Conservation (phyloP, 2,329 filamentous ascomycete species). For the Fusarium veterinarium region DNA sequence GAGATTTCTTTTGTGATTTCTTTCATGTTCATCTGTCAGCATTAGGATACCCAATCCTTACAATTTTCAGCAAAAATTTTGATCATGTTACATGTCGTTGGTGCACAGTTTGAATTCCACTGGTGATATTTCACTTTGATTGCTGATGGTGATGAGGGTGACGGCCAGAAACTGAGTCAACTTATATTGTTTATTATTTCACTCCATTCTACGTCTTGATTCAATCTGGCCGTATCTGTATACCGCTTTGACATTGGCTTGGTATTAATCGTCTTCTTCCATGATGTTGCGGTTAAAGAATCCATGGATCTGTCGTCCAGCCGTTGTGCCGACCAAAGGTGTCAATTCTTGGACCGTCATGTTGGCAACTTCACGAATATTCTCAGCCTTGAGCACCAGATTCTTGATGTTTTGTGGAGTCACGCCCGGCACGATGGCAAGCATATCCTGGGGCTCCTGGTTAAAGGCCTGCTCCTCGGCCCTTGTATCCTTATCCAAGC, state of each 20-base stretch:
- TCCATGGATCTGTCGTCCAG: conserved; percentile 77
- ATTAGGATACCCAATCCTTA: conserved; percentile 47
- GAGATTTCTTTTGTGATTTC: conserved; percentile 25
- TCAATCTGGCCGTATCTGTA: too few relatives aligned
- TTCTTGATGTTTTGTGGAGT: conserved; percentile 81
- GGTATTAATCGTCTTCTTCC: conserved; percentile 55
- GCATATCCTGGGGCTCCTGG: conserved; percentile 89
- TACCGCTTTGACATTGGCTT: not conserved
- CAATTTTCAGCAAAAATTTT: conserved; percentile 1
- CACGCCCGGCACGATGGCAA: conserved; percentile 85
- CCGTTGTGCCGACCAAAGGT: conserved; percentile 80
- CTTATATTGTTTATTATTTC: not conserved
- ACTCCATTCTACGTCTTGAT: not conserved
- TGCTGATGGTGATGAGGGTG: not conserved
- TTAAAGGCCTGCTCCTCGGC: conserved; percentile 81
- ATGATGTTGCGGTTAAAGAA: conserved; percentile 81
- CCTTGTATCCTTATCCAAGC: conserved; percentile 68
- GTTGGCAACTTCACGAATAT: conserved; percentile 85
- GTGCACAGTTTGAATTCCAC: not conserved
- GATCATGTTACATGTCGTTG: not conserved
- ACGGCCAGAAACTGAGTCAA: not conserved
- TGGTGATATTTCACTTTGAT: not conserved
- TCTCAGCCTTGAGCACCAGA: conserved; percentile 78
- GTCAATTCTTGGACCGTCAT: conserved; percentile 80
- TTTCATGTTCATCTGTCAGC: conserved; percentile 28